Evolutionary conservation across 148 eudicot genomes (phyloP), one percentile per base, ranked within the genome.

Genomic region (Selenicereus undatus): DNA sequence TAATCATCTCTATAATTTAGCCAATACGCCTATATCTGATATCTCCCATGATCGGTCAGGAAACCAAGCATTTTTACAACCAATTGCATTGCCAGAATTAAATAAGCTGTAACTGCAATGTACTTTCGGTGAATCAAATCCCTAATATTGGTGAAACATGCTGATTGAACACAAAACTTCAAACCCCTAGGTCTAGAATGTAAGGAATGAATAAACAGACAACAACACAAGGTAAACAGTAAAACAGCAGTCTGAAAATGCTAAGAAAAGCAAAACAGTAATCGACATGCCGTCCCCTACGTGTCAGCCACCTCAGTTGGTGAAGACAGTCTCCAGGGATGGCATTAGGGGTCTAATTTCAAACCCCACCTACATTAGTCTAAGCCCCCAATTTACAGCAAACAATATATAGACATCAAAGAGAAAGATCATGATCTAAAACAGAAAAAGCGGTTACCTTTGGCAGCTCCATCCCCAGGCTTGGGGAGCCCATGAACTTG

Each of bases 401-500:
- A 56, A 56, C 20, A 56, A 17, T 17, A 56, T 56, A 56, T 3
- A 56, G 7, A 56, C 62, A 56, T 56, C 71, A 66, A 64, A 36
- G 21, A 22, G 39, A 18, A 43, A 20, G 69, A 30, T 13, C 30
- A 64, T 4, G 30, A 26, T 73, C 36, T 4, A 16, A 26, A 78
- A 65, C 6, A 30, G 30, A 69, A 5, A 76, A 69, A 45, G 52
- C 13, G 21, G 66, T 32, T 54, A 95, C 98, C 98, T 91, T 88
- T 93, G 51, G 82, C 74, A 64, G 77, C 72, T 51, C 85, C 91
- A 85, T 79, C 82, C 29, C 71, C 86, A 24, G 91, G 83, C 78
- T 85, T 80, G 3, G 95, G 86, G 29, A 90, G 86, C 21, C 97
- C 99, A 84, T 93, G 96, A 82, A 95, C 99, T 82, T 95, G 99